Evolutionary conservation across 192 early-diverging fungal genomes (phyloP), one percentile per base, ranked within the genome.

Genomic region (Linnemannia elongata): DNA sequence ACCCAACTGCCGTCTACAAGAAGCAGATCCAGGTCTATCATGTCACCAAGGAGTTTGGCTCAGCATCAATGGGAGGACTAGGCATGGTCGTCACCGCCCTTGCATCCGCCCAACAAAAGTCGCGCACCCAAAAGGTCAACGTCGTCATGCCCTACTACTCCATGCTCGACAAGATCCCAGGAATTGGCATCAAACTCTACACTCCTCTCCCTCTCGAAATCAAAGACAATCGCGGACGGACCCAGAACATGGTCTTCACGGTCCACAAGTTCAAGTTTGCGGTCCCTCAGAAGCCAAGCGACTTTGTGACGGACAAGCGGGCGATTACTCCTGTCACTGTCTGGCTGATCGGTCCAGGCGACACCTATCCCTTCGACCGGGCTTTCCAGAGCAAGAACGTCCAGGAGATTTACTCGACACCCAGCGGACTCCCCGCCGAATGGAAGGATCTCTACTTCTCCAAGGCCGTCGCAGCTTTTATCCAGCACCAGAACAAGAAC

Each of bases 361-460:
- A 83, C 27, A n/a, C 42, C 4, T 87, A 75, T 10, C 91, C 91
- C 4, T 91, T 92, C 42, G 78, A 88, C 44, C 76, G 69, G 12
- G 92, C 91, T 10, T 93, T 92, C 76, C 36, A 81, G 33, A 84
- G 78, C 18, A 78, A 82, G 39, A 83, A 69, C 27, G 49, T 77
- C 1, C 73, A 88, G 15, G 78, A 92, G 3, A 93, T 93, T 22
- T 92, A 93, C 49, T 89, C 74, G 17, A 85, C 88, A 3, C 88
- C 89, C 27, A 79, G 82, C n/a, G 89, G 88, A n/a, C 78, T 93
- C 22, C 91, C 91, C 0, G 82, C 82, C 45, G 92, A 93, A 76
- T 93, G 92, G 91, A 91, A 88, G 71, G 90, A 93, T 86, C 90
- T 89, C 7, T 93, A 90, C 49, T 93, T 93, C 76, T 82, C 88